A percentile compares a stretch with the other conserved stretches of the same genome.
phyloP scores from a whole-genome alignment of 371 early-diverging fungal species.

The Synchytrium microbalum region DNA sequence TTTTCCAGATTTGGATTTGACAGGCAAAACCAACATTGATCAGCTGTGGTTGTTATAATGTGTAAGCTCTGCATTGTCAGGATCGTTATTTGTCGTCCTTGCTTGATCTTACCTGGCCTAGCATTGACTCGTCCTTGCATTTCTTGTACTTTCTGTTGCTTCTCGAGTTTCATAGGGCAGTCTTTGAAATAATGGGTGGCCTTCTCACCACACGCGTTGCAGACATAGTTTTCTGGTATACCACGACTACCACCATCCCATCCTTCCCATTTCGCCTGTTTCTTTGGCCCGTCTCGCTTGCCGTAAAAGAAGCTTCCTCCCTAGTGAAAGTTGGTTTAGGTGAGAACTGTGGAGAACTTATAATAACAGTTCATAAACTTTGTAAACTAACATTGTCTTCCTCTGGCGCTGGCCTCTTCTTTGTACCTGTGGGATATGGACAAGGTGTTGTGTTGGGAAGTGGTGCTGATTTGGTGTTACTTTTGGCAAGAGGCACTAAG shows the following conservation, averaged over 20 bases:
- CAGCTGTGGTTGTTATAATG: constrained; percentile 9
- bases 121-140: constrained; percentile 5
- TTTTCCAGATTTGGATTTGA: constrained; percentile 68
- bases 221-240: constrained; percentile 43
- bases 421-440: constrained; percentile 38
- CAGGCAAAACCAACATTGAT: constrained; percentile 81
- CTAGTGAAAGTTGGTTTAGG: too few relatives aligned
- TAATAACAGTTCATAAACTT: constrained; percentile 2
- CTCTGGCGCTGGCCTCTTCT: constrained; percentile 13
- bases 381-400: constrained; percentile 7
- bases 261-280: constrained; percentile 6
- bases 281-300: constrained; percentile 6
- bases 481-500: constrained; percentile 54
- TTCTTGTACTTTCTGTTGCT: constrained; percentile 11
- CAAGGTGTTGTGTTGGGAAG: constrained; percentile 55
- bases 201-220: constrained; percentile 43
- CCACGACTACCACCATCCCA: constrained; percentile 6
- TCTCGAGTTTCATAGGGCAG: constrained; percentile 61
- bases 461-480: constrained; percentile 25
- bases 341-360: too few relatives aligned
- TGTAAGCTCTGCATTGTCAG: not conserved
- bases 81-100: not conserved
- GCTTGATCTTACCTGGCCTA: not conserved
- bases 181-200: constrained; percentile 57
- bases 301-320: not conserved